phyloP scores from a whole-genome alignment of 257 asterid genomes.

The Haberlea rhodopensis region DNA sequence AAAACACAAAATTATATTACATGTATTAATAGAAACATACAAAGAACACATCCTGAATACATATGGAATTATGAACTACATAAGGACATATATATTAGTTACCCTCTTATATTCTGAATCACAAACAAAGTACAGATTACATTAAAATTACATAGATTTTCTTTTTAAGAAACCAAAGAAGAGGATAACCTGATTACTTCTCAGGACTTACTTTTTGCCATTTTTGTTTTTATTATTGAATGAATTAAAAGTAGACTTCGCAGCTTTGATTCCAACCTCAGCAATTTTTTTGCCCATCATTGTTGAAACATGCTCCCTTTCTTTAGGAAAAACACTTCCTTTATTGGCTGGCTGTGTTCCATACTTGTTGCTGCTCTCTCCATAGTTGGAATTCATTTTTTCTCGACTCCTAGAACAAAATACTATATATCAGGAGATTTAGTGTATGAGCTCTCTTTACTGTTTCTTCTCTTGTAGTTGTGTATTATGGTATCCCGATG shows the following conservation, averaged over 20 bases:
- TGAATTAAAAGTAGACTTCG: not conserved
- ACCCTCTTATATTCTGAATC: not conserved
- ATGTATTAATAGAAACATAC: not conserved
- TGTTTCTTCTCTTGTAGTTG: too few species aligned
- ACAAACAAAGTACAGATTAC: too few species aligned
- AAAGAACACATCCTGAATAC: not conserved
- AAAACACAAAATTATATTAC: not conserved
- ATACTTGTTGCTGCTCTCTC: not conserved
- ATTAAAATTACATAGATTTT: too few species aligned
- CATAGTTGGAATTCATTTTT: conserved; percentile 7
- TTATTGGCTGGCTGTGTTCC: not conserved
- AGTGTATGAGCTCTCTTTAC: too few species aligned
- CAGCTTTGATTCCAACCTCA: not conserved
- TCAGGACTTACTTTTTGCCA: not conserved
- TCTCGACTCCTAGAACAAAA: not conserved
- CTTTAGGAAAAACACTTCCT: conserved; percentile 23
- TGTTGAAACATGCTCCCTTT: conserved; percentile 18
- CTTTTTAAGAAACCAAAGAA: not conserved
- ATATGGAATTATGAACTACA: not conserved
- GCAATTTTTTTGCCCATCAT: conserved; percentile 18
- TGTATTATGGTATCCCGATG: too few species aligned
- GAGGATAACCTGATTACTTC: not conserved
- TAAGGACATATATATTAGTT: not conserved
- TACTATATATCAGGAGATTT: not conserved
- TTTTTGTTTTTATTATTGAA: conserved; percentile 2